Conservation (phyloP, 2,329 filamentous ascomycete genomes). For the Colletotrichum scovillei region DNA sequence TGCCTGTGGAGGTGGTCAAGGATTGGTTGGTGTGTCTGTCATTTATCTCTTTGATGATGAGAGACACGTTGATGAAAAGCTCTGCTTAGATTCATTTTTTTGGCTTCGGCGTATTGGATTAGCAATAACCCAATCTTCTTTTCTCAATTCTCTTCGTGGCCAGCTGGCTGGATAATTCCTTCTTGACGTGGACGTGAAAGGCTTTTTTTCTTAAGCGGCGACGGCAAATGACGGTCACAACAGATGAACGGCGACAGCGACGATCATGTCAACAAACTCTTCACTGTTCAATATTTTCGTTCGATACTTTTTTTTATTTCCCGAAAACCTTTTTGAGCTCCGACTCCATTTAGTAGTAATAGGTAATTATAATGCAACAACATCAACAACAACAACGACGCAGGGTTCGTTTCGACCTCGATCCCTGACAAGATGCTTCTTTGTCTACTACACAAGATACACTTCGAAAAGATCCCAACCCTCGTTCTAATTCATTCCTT, state of each 20-base stretch:
- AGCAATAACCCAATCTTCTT: constrained; percentile 27
- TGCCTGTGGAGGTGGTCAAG: not conserved
- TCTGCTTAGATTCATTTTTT: constrained; percentile 13
- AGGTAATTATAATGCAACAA: constrained; percentile 33
- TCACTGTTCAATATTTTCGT: not conserved
- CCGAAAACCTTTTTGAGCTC: constrained; percentile 21
- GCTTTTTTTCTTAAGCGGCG: no score
- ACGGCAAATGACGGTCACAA: not conserved
- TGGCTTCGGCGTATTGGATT: constrained; percentile 24
- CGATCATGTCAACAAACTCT: not conserved
- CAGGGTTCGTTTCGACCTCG: not conserved
- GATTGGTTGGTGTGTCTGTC: not conserved
- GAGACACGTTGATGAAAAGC: constrained; percentile 21
- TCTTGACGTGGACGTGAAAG: constrained; percentile 5
- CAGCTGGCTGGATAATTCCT: constrained; percentile 4
- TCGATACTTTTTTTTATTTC: constrained; percentile 3
- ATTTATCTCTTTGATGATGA: constrained; percentile 20
- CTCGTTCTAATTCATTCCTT: not conserved
- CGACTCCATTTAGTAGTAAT: constrained; percentile 31
- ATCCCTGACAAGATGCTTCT: constrained; percentile 21
- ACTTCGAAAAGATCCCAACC: not conserved
- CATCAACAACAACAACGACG: not conserved
- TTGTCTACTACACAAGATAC: constrained; percentile 20
- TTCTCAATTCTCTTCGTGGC: not conserved
- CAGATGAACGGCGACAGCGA: not conserved